A percentile compares a stretch with the other conserved stretches of the same genome.
Conservation (phyloP, 352 stramenopile genomes). For the Phytophthora agathidicida region DNA sequence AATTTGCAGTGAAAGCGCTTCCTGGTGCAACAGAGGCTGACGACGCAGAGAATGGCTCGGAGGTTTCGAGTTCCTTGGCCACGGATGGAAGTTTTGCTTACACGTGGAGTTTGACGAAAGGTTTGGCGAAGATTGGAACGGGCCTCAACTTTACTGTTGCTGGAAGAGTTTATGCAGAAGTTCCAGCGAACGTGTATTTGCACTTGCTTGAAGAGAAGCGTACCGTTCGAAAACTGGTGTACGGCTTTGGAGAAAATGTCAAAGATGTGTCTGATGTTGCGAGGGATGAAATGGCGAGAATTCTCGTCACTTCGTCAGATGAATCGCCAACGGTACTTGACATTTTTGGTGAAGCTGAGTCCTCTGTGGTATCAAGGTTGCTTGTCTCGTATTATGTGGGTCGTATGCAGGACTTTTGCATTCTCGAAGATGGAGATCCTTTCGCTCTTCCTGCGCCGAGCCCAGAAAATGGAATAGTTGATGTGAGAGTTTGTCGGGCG, state of each 20-base stretch:
- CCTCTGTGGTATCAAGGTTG: conserved; percentile 14
- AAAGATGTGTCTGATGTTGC: conserved; percentile 44
- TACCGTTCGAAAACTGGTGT: conserved; percentile 32
- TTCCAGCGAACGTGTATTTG: conserved; percentile 36
- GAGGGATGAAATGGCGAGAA: conserved; percentile 16
- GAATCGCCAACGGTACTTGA: conserved; percentile 25
- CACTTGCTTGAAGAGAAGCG: conserved; percentile 24
- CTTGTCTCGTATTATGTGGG: conserved; percentile 36
- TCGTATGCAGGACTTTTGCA: conserved; percentile 12
- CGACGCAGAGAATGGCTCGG: neutral
- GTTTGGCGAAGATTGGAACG: conserved; percentile 71
- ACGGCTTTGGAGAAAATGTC: conserved; percentile 37
- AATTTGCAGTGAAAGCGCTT: conserved; percentile 55
- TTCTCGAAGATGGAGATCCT: conserved; percentile 38
- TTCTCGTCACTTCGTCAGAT: neutral
- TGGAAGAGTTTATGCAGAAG: conserved; percentile 65
- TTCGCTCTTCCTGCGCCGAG: conserved; percentile 22
- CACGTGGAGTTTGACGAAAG: conserved; percentile 49
- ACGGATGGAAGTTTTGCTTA: conserved; percentile 77
- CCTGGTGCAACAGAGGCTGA: conserved; percentile 18
- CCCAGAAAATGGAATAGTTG: neutral
- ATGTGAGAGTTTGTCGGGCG: conserved; percentile 30
- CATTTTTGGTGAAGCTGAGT: conserved; percentile 15
- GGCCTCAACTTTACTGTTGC: conserved; percentile 74
- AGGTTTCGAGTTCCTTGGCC: conserved; percentile 34